phyloP scores from a whole-genome alignment of 2,329 filamentous ascomycete genomes.

The Fusarium redolens region DNA sequence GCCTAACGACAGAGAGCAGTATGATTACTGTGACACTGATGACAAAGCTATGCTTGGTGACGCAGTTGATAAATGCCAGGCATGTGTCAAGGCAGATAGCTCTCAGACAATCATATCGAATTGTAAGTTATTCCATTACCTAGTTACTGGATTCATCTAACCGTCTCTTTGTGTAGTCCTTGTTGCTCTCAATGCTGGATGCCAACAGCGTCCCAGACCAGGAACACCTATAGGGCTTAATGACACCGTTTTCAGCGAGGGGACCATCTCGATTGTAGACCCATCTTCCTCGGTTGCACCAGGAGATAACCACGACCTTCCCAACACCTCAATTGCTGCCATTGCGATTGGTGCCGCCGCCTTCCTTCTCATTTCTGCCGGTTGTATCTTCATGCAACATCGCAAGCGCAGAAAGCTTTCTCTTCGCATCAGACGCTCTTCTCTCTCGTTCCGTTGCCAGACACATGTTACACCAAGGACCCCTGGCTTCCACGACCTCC shows the following conservation, averaged over 20 bases:
- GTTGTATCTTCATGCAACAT: conserved; percentile 57
- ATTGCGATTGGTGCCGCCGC: conserved; percentile 56
- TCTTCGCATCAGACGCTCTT: conserved; percentile 47
- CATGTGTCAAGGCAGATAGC: conserved; percentile 58
- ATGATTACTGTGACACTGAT: conserved; percentile 60
- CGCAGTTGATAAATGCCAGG: conserved; percentile 55
- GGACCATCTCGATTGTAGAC: conserved; percentile 48
- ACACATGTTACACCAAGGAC: conserved; percentile 48
- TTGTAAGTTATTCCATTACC: conserved; percentile 51
- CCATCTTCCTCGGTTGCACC: conserved; percentile 41
- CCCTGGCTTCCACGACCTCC: conserved; percentile 31
- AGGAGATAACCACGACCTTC: conserved; percentile 40
- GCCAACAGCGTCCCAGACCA: conserved; percentile 57
- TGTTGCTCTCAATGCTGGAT: conserved; percentile 63
- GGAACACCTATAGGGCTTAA: conserved; percentile 55
- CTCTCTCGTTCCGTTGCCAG: conserved; percentile 64
- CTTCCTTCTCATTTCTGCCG: conserved; percentile 52
- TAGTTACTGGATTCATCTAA: not conserved
- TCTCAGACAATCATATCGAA: conserved; percentile 60
- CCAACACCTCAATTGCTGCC: conserved; percentile 56
- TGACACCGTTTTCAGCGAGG: conserved; percentile 58
- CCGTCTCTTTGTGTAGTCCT: conserved; percentile 52
- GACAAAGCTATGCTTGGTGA: conserved; percentile 49
- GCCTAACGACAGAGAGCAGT: conserved; percentile 50
- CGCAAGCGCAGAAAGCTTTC: conserved; percentile 57